Evolutionary conservation across 371 early-diverging fungal genomes (phyloP).

Genomic region (Mucor racemosus): DNA sequence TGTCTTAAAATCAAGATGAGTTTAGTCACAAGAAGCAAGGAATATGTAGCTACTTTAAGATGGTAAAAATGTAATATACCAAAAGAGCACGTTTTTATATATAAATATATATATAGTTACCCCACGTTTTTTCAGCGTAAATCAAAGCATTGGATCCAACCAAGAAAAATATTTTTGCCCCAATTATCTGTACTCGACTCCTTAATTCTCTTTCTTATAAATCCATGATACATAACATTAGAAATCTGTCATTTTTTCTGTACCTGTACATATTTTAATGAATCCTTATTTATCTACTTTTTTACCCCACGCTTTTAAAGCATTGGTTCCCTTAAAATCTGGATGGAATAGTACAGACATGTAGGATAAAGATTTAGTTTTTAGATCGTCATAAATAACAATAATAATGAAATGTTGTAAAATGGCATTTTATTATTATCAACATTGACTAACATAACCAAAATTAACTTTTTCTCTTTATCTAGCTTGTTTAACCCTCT

Average conservation of each 20-base stretch:
- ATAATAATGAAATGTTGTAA: neutral
- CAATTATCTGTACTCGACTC: conserved; percentile 2
- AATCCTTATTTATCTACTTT: conserved; percentile 5
- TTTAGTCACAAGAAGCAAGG: neutral
- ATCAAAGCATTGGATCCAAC: neutral
- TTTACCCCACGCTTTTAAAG: conserved; percentile 7
- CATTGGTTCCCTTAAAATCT: conserved; percentile 18
- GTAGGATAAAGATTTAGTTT: conserved; percentile 3
- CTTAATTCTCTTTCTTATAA: neutral
- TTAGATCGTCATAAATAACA: neutral
- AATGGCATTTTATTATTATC: conserved; percentile 9
- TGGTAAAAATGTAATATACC: neutral
- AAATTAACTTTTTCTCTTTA: neutral
- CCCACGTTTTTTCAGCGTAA: neutral
- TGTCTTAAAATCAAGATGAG: neutral
- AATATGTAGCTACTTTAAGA: neutral
- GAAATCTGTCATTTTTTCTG: conserved; percentile 10
- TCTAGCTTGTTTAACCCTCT: neutral
- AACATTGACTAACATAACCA: conserved; percentile 5
- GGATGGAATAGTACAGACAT: conserved; percentile 28
- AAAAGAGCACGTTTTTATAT: conserved; percentile 6
- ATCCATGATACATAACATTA: neutral
- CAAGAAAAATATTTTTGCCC: neutral
- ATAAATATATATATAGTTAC: neutral
- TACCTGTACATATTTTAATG: conserved; percentile 21